A percentile compares a stretch with the other conserved stretches of the same genome.
Conservation (phyloP, 495 filamentous ascomycete species). For the Aspergillus funiculosus region DNA sequence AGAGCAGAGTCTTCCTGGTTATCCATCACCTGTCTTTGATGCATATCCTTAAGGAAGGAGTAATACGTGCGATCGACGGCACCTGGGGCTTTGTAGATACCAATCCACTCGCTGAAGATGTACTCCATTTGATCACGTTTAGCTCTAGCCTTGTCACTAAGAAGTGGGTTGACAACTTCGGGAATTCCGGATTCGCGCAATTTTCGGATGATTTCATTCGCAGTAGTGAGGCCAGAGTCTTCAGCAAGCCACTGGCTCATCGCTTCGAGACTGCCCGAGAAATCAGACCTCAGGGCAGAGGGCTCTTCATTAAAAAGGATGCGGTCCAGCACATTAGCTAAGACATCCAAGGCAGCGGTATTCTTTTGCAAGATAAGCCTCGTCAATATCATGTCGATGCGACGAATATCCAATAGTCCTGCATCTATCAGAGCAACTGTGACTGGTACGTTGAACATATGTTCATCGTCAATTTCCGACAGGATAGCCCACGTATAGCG, state of each 20-base stretch:
- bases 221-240: slow-evolving; percentile 58
- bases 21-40: slow-evolving; percentile 62
- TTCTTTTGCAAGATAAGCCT: slow-evolving; percentile 65
- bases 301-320: slow-evolving; percentile 72
- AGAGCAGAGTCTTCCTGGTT: slow-evolving; percentile 65
- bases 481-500: slow-evolving; percentile 61
- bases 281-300: slow-evolving; percentile 74
- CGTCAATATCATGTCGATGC: slow-evolving; percentile 70
- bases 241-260: slow-evolving; percentile 77
- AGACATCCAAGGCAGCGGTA: slow-evolving; percentile 62
- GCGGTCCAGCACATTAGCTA: slow-evolving; percentile 68
- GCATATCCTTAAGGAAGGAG: slow-evolving; percentile 81
- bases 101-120: slow-evolving; percentile 89
- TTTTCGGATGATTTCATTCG: slow-evolving; percentile 65
- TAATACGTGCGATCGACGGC: slow-evolving; percentile 63
- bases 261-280: slow-evolving; percentile 72
- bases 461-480: slow-evolving; percentile 62
- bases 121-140: slow-evolving; percentile 85
- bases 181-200: slow-evolving; percentile 57
- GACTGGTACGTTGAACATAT: slow-evolving; percentile 71
- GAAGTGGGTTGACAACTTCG: slow-evolving; percentile 42
- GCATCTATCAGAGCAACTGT: slow-evolving; percentile 70
- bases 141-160: slow-evolving; percentile 45
- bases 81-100: slow-evolving; percentile 66
- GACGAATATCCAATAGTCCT: slow-evolving; percentile 68